Evolutionary conservation across 352 stramenopile genomes (phyloP).

Genomic region (Globisporangium nunn): DNA sequence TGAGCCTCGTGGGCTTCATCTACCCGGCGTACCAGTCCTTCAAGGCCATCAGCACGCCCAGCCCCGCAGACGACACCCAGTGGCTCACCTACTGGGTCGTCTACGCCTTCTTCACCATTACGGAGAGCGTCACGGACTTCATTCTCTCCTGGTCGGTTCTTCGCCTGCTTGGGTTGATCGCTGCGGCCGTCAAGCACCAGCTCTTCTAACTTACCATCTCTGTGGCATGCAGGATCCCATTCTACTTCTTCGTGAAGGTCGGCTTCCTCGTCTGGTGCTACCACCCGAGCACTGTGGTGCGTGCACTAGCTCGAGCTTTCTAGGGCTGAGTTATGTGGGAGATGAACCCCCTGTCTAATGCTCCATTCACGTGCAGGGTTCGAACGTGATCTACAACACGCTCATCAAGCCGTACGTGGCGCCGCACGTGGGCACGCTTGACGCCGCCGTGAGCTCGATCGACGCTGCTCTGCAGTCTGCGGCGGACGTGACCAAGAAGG

Average conservation of each 20-base stretch:
- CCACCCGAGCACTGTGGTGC: conserved; percentile 66
- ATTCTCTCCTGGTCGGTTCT: conserved; percentile 62
- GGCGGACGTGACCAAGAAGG: conserved; percentile 56
- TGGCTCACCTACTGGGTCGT: conserved; percentile 93
- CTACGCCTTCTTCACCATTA: conserved; percentile 95
- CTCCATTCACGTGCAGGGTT: conserved; percentile 28
- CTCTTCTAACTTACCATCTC: not conserved
- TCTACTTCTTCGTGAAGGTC: conserved; percentile 88
- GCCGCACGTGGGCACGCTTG: conserved; percentile 59
- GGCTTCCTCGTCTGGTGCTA: conserved; percentile 83
- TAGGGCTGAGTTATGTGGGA: not conserved
- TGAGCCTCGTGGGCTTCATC: conserved; percentile 81
- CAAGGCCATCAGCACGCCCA: conserved; percentile 78
- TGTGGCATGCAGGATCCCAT: conserved; percentile 41
- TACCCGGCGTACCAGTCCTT: conserved; percentile 88
- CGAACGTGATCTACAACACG: conserved; percentile 78
- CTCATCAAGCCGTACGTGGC: conserved; percentile 80
- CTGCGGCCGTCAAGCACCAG: not conserved
- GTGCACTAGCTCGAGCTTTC: conserved; percentile 1
- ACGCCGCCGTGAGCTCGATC: conserved; percentile 55
- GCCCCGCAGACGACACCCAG: conserved; percentile 75
- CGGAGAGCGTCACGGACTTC: conserved; percentile 84
- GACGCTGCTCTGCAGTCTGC: conserved; percentile 56
- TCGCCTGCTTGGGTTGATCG: not conserved
- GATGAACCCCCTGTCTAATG: not conserved